Evolutionary conservation across 768 basidiomycete species (phyloP).

Genomic region (Leccinum rimulosum): DNA sequence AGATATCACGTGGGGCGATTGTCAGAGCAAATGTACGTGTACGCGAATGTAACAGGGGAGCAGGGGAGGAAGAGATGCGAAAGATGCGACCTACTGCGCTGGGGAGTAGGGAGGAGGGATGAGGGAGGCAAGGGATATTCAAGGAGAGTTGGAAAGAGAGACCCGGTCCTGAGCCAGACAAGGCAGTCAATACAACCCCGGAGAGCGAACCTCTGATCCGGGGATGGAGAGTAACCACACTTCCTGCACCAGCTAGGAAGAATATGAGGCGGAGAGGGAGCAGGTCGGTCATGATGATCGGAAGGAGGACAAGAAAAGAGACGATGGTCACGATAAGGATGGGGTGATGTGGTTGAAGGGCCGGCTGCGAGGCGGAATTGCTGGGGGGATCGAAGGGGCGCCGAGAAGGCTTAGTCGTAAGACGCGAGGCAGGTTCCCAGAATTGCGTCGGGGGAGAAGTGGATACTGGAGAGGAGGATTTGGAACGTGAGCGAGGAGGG

Average conservation of each 20-base stretch:
- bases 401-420: neutral
- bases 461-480: neutral
- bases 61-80: neutral
- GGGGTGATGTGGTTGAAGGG: slow-evolving; percentile 32
- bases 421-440: neutral
- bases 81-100: neutral
- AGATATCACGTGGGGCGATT: neutral
- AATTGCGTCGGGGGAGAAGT: no score
- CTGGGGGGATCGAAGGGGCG: no score
- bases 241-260: slow-evolving; percentile 31
- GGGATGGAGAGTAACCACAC: slow-evolving; percentile 14
- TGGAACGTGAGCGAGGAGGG: neutral
- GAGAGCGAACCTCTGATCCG: slow-evolving; percentile 3
- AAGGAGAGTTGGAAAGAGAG: slow-evolving; percentile 18
- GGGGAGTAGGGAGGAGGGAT: neutral
- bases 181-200: neutral
- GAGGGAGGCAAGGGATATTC: slow-evolving; percentile 6
- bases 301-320: slow-evolving; percentile 39
- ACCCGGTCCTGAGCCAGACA: slow-evolving; percentile 16
- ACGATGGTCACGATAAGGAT: slow-evolving; percentile 38
- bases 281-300: slow-evolving; percentile 37
- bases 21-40: neutral
- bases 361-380: neutral
- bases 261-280: slow-evolving; percentile 49
- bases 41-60: neutral